Base-by-base conservation (phyloP, 2,329 filamentous ascomycete genomes). In the Penicillium sp. region DNA sequence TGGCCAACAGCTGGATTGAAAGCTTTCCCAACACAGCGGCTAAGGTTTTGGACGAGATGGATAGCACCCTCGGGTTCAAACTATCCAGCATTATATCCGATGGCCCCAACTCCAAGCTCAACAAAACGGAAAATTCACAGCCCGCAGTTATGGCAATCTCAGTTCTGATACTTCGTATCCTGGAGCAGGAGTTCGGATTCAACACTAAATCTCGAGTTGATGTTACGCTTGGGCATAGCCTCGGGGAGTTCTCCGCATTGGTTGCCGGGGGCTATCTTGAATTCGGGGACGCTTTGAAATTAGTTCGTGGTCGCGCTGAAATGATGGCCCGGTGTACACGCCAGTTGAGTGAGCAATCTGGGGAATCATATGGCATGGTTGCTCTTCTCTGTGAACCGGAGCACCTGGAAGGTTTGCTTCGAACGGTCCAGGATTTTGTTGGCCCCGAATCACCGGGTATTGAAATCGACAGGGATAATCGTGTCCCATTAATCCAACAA, bases 131-230 rank as follows among this genome's bases (percentile, higher is more conserved):
- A 61, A 92, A 96, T 70, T 89, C 93, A 4, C 93, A 97, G 73
- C 93, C 93, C 1, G 92, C 93, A 65, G 96, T 97, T 73, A 96
- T 97, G 91, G 90, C 91, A 15, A 94, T 91, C 4, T 95, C 90
- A 29, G 86, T 97, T 68, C 82, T 96, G 56, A 95, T 97, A 68
- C 81, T 97, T 52, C 87, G 90, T 53, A 86, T 97, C 57, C 81
- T 97, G 60, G 91, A 97, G 76, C 79, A 83, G 58, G 90, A 96
- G 62, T 97, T 93, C 69, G 85, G 82, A 39, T 96, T 97, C 75
- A 80, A 83, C 54, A 82, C 86, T 7, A 75, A 79, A 9, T 83
- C 89, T 53, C 81, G 87, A 56, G 86, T 91, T 41, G 90, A 96
- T 74, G 85, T 95, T 35, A 90, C 89, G 1, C 80, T 97, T 25